A percentile compares a stretch with the other conserved stretches of the same genome.
These are phyloP conservation scores for Uncinocarpus reesii DNA, from an alignment of 2,329 filamentous ascomycete species.

Conservation along the genomic window DNA sequence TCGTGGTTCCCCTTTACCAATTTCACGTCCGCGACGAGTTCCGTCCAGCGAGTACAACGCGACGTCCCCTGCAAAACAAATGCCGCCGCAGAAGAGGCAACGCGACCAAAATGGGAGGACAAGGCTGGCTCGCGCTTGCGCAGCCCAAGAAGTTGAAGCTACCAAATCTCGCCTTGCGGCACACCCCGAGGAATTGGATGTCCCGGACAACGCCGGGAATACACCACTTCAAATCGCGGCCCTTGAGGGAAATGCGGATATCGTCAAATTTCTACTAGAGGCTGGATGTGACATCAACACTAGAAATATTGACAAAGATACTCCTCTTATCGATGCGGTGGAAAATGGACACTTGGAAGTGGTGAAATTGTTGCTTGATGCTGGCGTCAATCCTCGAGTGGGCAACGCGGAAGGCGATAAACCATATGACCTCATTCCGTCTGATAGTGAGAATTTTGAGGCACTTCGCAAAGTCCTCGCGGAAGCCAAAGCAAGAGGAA, in stretches of 20 bases:
- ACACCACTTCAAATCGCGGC: slow-evolving; percentile 89
- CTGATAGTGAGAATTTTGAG: slow-evolving; percentile 64
- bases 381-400: slow-evolving; percentile 83
- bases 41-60: slow-evolving; percentile 36
- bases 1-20: slow-evolving; percentile 36
- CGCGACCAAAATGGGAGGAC: slow-evolving; percentile 90
- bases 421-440: slow-evolving; percentile 70
- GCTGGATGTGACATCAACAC: slow-evolving; percentile 77
- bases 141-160: slow-evolving; percentile 68
- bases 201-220: slow-evolving; percentile 90
- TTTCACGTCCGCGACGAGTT: slow-evolving; percentile 36
- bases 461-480: slow-evolving; percentile 64
- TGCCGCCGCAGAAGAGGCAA: slow-evolving; percentile 64
- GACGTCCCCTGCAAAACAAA: slow-evolving; percentile 57
- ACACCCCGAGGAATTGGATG: slow-evolving; percentile 76
- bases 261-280: slow-evolving; percentile 76
- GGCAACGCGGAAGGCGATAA: slow-evolving; percentile 89
- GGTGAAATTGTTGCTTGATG: slow-evolving; percentile 69
- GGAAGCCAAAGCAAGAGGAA: slow-evolving; percentile 51
- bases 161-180: slow-evolving; percentile 66
- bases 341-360: slow-evolving; percentile 90
- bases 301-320: slow-evolving; percentile 72
- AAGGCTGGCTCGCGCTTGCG: slow-evolving; percentile 77
- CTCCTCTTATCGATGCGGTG: slow-evolving; percentile 87
- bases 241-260: slow-evolving; percentile 72